Base-by-base conservation (phyloP, 306 rosid species). In the Trifolium fragiferum region DNA sequence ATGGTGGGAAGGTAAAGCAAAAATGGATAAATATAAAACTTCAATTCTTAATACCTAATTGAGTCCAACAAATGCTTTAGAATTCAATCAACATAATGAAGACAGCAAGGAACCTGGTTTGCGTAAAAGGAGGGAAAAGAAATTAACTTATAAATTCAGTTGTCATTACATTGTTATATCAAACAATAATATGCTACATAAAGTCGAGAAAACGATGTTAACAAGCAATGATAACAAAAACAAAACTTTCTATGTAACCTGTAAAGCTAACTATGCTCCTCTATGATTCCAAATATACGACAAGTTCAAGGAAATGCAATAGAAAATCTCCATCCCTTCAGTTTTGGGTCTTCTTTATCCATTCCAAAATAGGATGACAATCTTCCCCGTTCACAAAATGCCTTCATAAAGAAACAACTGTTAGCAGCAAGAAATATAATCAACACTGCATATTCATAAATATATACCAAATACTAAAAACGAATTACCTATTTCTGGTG, bases 281-380 rank as follows among this genome's bases (percentile, higher is more conserved):
- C 3, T 73, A 47, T 66, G 51, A 76, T 41, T 68, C 73, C 69
- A 25, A 58, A 68, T 54, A n/a, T 30, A 40, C 51, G 30, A 44
- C 74, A 47, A 47, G 20, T 53, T 65, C 75, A 79, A 78, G 76
- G 65, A 61, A 73, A 21, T 54, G 81, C 46, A 69, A 40, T 15
- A 76, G 16, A 62, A 73, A 76, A 33, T 8, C 66, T 58, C 43
- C 49, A 37, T 23, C 38, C 44, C 70, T 74, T 76, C 81, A 71
- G 61, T 16, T 20, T 1, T 74, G 94, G 27, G 88, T 90, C 81
- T 74, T 79, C 62, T 71, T 71, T 83, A 90, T 87, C 97, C 97
- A 91, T 61, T 91, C 89, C 75, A 91, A 83, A 84, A 94, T 81
- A 66, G 57, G 82, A 20, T 72, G 82, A 75, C 93, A 94, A 90